Base-by-base conservation (phyloP, 2,329 filamentous ascomycete genomes). In the Aspergillus pseudoviridinutans region DNA sequence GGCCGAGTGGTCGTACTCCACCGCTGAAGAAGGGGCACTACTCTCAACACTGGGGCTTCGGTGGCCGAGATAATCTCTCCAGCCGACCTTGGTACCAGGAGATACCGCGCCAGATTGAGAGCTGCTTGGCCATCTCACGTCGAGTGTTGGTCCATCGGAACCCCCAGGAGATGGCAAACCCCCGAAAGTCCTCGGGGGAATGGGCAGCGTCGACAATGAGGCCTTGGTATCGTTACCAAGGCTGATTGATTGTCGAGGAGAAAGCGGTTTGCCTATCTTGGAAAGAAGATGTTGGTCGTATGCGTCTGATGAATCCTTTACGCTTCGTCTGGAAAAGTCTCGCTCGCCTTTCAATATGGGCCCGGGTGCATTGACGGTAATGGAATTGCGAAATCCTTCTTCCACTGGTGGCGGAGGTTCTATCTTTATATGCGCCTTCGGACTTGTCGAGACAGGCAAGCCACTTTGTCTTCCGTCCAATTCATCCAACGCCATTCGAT, bases 211-310 rank as follows among this genome's bases (percentile, higher is more conserved):
- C 22, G 70, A 69, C 32, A 68, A 58, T 27, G 68, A 69, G 57
- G 58, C 64, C 53, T 65, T 66, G 49, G 63, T 64, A 29, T 74
- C 72, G 35, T 67, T 67, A 59, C 71, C 66, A 25, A 71, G 60
- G 52, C 66, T 73, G 38, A 68, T 60, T 14, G 72, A 72, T 54
- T 69, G 75, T 51, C 81, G 76, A 20, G 82, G 80, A 7, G 83
- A 84, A 56, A 81, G 81, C 5, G 82, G 80, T 50, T 84, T 84
- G 32, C 84, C 84, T 58, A 87, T 86, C 63, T 84, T 85, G 51
- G 83, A 84, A 27, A 87, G 71, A 12, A 87, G 72, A 60, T 84
- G 82, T 68, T 86, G 82, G 66, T 87, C 84, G 70, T 87, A 87
- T 32, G 80, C 82, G 65, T 86, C 82, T 25, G 83, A 85, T 2